Conservation (phyloP, 495 filamentous ascomycete species). For the Neurospora sp. region DNA sequence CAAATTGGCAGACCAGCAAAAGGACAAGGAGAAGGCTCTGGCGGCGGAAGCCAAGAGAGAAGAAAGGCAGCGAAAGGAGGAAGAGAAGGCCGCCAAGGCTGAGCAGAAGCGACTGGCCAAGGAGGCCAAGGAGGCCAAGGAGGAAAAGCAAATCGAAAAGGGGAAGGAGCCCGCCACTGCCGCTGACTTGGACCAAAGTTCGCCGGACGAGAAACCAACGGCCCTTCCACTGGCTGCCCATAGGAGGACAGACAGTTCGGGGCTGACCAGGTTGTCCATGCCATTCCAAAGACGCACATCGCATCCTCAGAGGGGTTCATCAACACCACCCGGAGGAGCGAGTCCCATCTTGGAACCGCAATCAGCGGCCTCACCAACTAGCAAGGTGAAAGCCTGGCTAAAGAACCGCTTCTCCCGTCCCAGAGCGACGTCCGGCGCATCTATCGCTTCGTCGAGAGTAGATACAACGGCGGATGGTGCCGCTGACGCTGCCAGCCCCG, state of each 20-base stretch:
- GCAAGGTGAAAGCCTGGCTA: slow-evolving; percentile 51
- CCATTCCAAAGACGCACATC: slow-evolving; percentile 6
- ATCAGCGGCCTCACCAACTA: slow-evolving; percentile 16
- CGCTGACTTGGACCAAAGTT: neutral
- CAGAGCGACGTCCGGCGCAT: slow-evolving; percentile 17
- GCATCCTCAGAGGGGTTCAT: slow-evolving; percentile 10
- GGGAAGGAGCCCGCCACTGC: slow-evolving; percentile 5
- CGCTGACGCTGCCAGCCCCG: neutral
- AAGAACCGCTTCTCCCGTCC: slow-evolving; percentile 42
- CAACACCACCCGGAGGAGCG: slow-evolving; percentile 1
- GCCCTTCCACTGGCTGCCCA: neutral
- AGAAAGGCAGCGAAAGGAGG: slow-evolving; percentile 39
- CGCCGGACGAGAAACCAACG: neutral
- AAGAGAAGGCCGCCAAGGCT: slow-evolving; percentile 37
- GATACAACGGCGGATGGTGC: neutral
- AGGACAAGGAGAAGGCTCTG: slow-evolving; percentile 36
- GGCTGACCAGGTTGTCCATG: neutral
- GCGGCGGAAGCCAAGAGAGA: slow-evolving; percentile 43
- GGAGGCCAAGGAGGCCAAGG: slow-evolving; percentile 38
- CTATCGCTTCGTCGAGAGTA: neutral
- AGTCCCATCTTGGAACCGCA: slow-evolving; percentile 5
- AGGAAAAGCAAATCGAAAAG: slow-evolving; percentile 17
- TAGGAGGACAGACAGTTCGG: neutral
- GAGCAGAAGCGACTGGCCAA: slow-evolving; percentile 40
- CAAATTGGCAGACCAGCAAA: slow-evolving; percentile 34